Evolutionary conservation across 345 rosid genomes (phyloP), one percentile per base, ranked within the genome.

Genomic region (Lumnitzera racemosa): DNA sequence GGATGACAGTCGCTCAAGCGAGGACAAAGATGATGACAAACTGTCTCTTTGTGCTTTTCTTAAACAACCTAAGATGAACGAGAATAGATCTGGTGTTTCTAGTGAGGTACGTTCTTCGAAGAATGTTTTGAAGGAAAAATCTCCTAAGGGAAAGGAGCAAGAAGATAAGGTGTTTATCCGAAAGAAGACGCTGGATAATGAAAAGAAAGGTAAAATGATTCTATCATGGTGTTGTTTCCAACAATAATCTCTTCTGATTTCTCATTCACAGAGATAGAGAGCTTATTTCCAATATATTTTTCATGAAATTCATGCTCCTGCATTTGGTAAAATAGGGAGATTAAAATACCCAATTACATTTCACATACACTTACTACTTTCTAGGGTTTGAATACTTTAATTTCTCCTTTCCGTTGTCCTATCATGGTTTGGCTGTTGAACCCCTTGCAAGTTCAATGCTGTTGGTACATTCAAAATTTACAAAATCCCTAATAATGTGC

Each of bases 171-270:
- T 60, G 15, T 65, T 62, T 11, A 59, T 71, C 8, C 56, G 66
- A 49, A 74, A 68, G 71, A 80, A 73, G 72, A 79, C 72, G 71
- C 62, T 23, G 56, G 63, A 55, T 47, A 68, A 53, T 61, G 65
- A 36, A 29, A 47, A 61, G 54, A 57, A 52, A 55, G 46, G 27
- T 15, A 72, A 67, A 75, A 86, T 6, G 43, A 36, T 9, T 4
- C 43, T 36, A 36, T 36, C 43, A 36, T 36, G 43, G 43, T 0
- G 52, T 9, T 36, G 61, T 65, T 70, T 8, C 46, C 12, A n/a
- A 43, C 36, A 53, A 20, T 2, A 55, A 17, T 46, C 62, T 56
- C 7, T 52, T 23, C 23, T 15, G 23, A 12, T 53, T 53, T 53
- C 24, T 53, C 12, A 6, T 53, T 23, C 36, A 13, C 15, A 23